Percentiles rank a stretch among this genome's conserved stretches.
Conservation (phyloP, 179 eudicot species). For the Corrigiola litoralis region DNA sequence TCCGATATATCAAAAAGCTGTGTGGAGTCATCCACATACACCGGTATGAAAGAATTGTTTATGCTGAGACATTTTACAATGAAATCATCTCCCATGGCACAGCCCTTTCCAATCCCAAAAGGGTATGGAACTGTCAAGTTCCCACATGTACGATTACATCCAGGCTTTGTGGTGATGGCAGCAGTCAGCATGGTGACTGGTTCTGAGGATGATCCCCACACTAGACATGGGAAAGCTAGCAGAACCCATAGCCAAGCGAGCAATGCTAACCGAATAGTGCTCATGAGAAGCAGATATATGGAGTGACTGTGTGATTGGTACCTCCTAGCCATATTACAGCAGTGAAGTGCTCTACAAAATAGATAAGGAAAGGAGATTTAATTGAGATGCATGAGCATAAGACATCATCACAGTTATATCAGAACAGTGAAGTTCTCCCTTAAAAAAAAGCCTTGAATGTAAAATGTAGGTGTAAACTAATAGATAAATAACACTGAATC, state of each 20-base stretch:
- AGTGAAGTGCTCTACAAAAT: no score
- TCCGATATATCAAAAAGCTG: slow-evolving; percentile 32
- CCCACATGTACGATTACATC: slow-evolving; percentile 27
- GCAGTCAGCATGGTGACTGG: slow-evolving; percentile 21
- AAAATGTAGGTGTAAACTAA: background rate
- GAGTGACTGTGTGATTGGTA: background rate
- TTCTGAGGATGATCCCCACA: background rate
- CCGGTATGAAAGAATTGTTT: background rate
- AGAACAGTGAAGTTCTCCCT: background rate
- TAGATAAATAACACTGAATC: no score
- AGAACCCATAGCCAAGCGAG: slow-evolving; percentile 1
- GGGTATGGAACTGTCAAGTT: slow-evolving; percentile 26
- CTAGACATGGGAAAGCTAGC: slow-evolving; percentile 4
- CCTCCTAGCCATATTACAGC: background rate
- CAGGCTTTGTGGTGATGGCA: slow-evolving; percentile 16
- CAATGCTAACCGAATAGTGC: background rate
- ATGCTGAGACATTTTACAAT: background rate
- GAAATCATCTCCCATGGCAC: slow-evolving; percentile 15
- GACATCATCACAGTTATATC: background rate
- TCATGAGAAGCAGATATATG: background rate
- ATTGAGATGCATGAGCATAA: background rate
- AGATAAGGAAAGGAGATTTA: background rate
- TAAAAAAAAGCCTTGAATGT: background rate
- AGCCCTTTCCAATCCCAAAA: slow-evolving; percentile 24
- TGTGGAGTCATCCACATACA: slow-evolving; percentile 7